These are phyloP conservation scores for Coccomyxa subellipsoidea DNA, from an alignment of 163 green algal species.

Conservation along the genomic window DNA sequence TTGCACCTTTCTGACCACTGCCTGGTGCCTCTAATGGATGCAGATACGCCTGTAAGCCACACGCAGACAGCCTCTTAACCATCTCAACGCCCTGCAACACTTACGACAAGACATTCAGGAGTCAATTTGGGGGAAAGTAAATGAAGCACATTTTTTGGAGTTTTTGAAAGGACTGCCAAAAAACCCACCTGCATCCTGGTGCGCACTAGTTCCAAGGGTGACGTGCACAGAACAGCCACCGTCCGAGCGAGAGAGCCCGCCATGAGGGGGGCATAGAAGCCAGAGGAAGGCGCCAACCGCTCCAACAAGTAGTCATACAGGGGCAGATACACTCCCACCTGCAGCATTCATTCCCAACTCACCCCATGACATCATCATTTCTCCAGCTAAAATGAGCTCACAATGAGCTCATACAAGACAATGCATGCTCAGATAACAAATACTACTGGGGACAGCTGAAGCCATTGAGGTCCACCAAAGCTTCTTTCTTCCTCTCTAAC, in stretches of 20 bases:
- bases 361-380: neutral
- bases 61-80: neutral
- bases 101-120: too few species aligned
- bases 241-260: conserved; percentile 73
- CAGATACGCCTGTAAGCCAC: conserved; percentile 16
- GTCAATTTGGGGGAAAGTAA: too few species aligned
- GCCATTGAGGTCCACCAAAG: too few species aligned
- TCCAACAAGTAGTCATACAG: conserved; percentile 85
- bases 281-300: conserved; percentile 11
- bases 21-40: conserved; percentile 9
- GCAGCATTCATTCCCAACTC: neutral
- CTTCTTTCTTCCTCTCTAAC: too few species aligned
- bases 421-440: too few species aligned
- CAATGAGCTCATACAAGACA: too few species aligned
- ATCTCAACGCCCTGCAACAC: too few species aligned
- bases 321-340: conserved; percentile 91
- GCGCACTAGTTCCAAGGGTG: conserved; percentile 89
- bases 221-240: conserved; percentile 73
- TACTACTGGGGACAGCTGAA: too few species aligned
- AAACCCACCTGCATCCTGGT: conserved; percentile 56
- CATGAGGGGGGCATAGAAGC: conserved; percentile 57
- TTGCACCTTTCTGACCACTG: neutral
- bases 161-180: neutral
- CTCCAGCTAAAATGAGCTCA: too few species aligned
- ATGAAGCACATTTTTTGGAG: neutral